Percentiles rank a stretch among this genome's conserved stretches.
Conservation (phyloP, 768 basidiomycete species). For the Boletus pseudo-olivaceus region DNA sequence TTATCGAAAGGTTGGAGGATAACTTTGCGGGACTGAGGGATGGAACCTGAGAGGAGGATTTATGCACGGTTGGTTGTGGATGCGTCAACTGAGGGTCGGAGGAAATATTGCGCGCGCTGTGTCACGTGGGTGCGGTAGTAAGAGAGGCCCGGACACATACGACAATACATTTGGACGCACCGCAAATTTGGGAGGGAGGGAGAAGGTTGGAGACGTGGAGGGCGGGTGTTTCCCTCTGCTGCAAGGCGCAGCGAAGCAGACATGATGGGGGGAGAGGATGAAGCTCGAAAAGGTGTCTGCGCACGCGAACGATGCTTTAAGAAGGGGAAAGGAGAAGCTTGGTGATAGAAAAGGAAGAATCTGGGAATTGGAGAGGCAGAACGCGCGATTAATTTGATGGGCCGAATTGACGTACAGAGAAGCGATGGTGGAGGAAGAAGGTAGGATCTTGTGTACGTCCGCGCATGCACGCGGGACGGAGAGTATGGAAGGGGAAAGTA, state of each 20-base stretch:
- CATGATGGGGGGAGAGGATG: conserved; percentile 28
- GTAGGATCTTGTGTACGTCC: conserved; percentile 24
- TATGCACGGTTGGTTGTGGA: conserved; percentile 19
- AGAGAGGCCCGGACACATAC: background rate
- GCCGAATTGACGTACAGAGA: conserved; percentile 35
- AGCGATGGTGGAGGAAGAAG: conserved; percentile 20
- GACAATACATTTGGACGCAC: conserved; percentile 31
- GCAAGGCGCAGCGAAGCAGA: conserved; percentile 22
- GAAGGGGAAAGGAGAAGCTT: conserved; percentile 31
- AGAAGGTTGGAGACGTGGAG: conserved; percentile 56
- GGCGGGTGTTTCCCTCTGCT: conserved; percentile 29
- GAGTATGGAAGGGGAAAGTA: conserved; percentile 17
- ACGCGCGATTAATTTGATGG: conserved; percentile 32
- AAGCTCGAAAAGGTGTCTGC: conserved; percentile 30
- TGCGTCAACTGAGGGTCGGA: conserved; percentile 31
- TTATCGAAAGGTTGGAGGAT: conserved; percentile 9
- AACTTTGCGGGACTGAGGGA: conserved; percentile 13
- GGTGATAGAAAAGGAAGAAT: conserved; percentile 33
- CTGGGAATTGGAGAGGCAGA: conserved; percentile 30
- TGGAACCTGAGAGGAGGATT: conserved; percentile 16
- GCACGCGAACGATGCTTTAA: conserved; percentile 30
- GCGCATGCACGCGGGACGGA: conserved; percentile 20
- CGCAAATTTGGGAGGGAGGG: conserved; percentile 71
- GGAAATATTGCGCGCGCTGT: conserved; percentile 23
- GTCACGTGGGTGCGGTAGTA: conserved; percentile 17